Evolutionary conservation across 2,329 filamentous ascomycete species (phyloP), one percentile per base, ranked within the genome.

Genomic region (Penicillium verrucosum): DNA sequence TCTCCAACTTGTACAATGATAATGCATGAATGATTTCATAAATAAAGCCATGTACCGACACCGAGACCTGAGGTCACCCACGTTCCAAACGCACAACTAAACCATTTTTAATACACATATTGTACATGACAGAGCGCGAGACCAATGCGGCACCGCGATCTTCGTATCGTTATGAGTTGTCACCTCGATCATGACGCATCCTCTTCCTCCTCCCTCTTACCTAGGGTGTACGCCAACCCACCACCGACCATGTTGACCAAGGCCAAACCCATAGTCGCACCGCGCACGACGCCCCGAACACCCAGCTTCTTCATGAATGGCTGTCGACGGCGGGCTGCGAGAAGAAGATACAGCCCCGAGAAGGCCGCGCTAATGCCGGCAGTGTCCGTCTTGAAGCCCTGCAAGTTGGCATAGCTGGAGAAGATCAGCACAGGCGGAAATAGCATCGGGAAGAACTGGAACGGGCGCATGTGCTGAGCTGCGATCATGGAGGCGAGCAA

Each of bases 401-500:
- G 80, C 30, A 89, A 67, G 68, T 88, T 89, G 43, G 88, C 75
- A 67, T 89, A 89, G 56, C 82, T 83, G 50, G 82, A 82, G 74
- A 88, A 86, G 57, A 89, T 78, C 3, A 89, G 78, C 54, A 87
- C 75, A 2, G 86, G 85, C 5, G 86, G 82, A 69, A 89, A 89
- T 60, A 86, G 72, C 81, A 89, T 85, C 4, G 86, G 86, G 0
- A 89, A 76, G 7, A 78, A 68, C 68, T 86, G 85, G 71, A 87
- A 85, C 8, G 87, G 86, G n/a, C 84, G 83, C 42, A 82, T 77
- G 75, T 88, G 83, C 65, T 88, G 84, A 11, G 85, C 84, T 40
- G 85, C 82, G 63, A 89, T 82, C 42, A 89, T 77, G 9, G 85
- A 86, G 56, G 87, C 86, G 42, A 88, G 81, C 12, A 87, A 72